These are phyloP conservation scores for Candida freyschussii DNA, from an alignment of 1,139 yeast genomes.

Conservation along the genomic window DNA sequence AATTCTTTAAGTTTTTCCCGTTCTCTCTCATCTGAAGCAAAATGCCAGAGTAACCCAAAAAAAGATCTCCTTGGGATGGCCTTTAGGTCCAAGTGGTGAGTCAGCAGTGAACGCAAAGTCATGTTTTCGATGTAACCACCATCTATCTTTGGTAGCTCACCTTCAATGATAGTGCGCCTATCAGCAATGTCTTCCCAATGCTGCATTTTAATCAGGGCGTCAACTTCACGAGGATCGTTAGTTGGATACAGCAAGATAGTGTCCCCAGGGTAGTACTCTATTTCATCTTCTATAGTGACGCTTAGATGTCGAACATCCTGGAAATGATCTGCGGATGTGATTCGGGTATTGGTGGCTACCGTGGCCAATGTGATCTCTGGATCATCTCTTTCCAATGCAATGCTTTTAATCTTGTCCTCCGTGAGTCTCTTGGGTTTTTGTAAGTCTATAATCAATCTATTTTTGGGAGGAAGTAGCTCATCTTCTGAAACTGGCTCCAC, in stretches of 20 bases:
- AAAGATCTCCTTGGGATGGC: conserved; percentile 84
- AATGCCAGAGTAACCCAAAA: conserved; percentile 65
- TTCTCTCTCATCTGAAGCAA: conserved; percentile 67
- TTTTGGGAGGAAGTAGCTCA: conserved; percentile 41
- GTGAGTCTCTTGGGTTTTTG: conserved; percentile 29
- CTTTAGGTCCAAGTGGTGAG: conserved; percentile 75
- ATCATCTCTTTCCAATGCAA: conserved; percentile 30
- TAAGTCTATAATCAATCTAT: conserved; percentile 28
- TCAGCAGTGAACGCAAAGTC: conserved; percentile 69
- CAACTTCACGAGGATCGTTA: conserved; percentile 62
- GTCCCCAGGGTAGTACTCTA: conserved; percentile 69
- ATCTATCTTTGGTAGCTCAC: conserved; percentile 33
- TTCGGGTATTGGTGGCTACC: conserved; percentile 46
- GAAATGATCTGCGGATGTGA: conserved; percentile 70
- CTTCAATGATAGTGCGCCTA: conserved; percentile 30
- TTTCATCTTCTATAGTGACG: conserved; percentile 31
- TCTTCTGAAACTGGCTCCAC: conserved; percentile 34
- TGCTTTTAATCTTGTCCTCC: conserved; percentile 17
- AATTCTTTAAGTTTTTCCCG: conserved; percentile 72
- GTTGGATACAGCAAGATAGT: conserved; percentile 71
- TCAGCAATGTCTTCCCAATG: conserved; percentile 74
- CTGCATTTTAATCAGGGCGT: conserved; percentile 61
- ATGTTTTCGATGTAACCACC: conserved; percentile 58
- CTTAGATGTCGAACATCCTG: conserved; percentile 79
- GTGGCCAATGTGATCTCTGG: conserved; percentile 34